Percentiles rank a stretch among this genome's conserved stretches.
Conservation (phyloP, 768 basidiomycete species). For the Lentinula boryana region DNA sequence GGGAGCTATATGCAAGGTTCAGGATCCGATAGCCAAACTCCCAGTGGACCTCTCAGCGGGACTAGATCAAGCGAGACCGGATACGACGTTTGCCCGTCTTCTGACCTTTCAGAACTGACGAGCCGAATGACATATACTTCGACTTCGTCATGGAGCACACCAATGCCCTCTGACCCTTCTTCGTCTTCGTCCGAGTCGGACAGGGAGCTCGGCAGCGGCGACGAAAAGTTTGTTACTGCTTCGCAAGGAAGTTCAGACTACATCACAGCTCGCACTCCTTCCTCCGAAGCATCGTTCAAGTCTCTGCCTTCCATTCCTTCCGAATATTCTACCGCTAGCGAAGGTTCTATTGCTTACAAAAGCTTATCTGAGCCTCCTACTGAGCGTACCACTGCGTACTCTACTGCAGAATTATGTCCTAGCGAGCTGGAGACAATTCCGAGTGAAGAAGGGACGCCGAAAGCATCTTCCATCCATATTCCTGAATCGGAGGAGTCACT, state of each 20-base stretch:
- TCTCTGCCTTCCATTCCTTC: conserved; percentile 58
- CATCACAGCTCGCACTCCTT: conserved; percentile 32
- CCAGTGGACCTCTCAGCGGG: conserved; percentile 4
- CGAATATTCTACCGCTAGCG: conserved; percentile 45
- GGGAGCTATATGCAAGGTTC: conserved; percentile 4
- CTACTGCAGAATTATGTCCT: conserved; percentile 41
- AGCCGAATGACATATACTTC: conserved; percentile 21
- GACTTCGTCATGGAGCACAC: conserved; percentile 14
- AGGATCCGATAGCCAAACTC: background rate
- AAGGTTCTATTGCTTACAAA: conserved; percentile 40
- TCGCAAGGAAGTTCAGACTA: conserved; percentile 52
- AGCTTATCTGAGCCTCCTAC: conserved; percentile 42
- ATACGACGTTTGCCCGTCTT: conserved; percentile 48
- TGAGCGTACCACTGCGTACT: conserved; percentile 34
- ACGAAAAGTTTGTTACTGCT: conserved; percentile 36
- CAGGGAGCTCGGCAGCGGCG: conserved; percentile 23
- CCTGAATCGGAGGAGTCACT: conserved; percentile 23
- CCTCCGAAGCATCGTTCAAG: conserved; percentile 44
- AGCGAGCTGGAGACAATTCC: conserved; percentile 35
- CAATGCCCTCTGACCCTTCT: conserved; percentile 27
- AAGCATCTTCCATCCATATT: conserved; percentile 27
- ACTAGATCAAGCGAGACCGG: conserved; percentile 42
- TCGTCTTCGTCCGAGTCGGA: conserved; percentile 22
- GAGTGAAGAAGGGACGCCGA: conserved; percentile 34
- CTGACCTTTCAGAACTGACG: conserved; percentile 40